Conservation (phyloP, 148 eudicot species). For the Vaccinium myrtillus region DNA sequence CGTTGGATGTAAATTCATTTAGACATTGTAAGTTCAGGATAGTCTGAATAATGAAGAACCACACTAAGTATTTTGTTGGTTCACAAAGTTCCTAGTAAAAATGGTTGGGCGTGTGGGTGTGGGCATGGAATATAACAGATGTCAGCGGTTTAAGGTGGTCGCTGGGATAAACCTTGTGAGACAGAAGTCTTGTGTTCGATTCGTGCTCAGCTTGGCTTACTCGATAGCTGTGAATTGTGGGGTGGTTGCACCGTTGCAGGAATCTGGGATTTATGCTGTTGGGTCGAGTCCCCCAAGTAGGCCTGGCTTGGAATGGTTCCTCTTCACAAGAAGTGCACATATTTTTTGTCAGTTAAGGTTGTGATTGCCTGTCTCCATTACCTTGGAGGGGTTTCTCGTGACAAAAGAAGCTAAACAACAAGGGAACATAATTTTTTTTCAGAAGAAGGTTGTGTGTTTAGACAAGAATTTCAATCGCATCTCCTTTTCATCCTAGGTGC, state of each 20-base stretch:
- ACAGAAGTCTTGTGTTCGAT: not conserved
- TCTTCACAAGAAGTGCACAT: not conserved
- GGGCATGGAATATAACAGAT: not conserved
- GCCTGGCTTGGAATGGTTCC: not conserved
- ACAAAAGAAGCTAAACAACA: not conserved
- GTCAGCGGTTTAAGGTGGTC: not conserved
- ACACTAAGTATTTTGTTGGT: not conserved
- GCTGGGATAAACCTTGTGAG: not conserved
- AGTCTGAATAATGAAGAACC: not conserved
- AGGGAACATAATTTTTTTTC: not conserved
- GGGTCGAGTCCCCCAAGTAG: not conserved
- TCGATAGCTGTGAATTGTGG: not conserved
- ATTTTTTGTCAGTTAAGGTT: not conserved
- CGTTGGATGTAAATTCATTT: not conserved
- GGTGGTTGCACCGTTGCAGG: not conserved
- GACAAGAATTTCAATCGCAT: not conserved
- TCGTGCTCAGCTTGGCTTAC: not conserved
- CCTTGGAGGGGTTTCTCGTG: not conserved
- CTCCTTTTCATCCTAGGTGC: not conserved
- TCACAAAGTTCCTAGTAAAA: not conserved
- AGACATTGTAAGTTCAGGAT: not conserved
- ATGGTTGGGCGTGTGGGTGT: not conserved
- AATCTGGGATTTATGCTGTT: not conserved
- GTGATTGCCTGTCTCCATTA: slow-evolving; percentile 8
- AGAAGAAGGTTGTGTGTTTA: not conserved